Percentiles rank a stretch among this genome's conserved stretches.
Conservation (phyloP, 202 grass and related monocot genomes). For the Tripidium arundinaceum region DNA sequence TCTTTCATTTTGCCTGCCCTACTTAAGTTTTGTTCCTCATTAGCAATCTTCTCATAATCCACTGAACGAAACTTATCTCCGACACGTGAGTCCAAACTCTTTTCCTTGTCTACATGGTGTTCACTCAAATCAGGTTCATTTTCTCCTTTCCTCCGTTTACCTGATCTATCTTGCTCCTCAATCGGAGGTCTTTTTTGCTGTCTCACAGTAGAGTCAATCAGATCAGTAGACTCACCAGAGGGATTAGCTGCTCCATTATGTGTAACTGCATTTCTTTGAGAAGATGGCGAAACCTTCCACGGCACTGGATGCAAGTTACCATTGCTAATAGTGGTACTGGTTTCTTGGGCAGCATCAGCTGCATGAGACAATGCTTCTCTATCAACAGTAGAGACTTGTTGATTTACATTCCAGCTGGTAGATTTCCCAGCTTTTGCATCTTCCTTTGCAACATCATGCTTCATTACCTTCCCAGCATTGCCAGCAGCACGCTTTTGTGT, state of each 20-base stretch:
- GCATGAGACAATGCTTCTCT: conserved; percentile 47
- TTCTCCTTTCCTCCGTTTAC: conserved; percentile 82
- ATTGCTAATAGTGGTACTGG: conserved; percentile 29
- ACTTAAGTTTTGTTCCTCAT: conserved; percentile 52
- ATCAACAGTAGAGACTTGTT: conserved; percentile 44
- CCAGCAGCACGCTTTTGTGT: conserved; percentile 59
- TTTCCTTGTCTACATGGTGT: conserved; percentile 50
- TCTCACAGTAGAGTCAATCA: conserved; percentile 41
- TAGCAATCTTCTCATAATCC: conserved; percentile 60
- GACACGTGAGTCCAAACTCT: conserved; percentile 31
- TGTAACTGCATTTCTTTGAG: conserved; percentile 43
- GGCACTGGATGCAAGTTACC: conserved; percentile 36
- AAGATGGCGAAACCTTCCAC: conserved; percentile 40
- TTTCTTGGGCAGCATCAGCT: conserved; percentile 42
- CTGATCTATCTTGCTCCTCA: conserved; percentile 73
- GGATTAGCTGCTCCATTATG: conserved; percentile 42
- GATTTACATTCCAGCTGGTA: conserved; percentile 45
- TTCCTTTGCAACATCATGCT: conserved; percentile 62
- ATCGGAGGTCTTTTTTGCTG: conserved; percentile 59
- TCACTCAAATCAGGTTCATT: conserved; percentile 50
- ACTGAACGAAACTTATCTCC: conserved; percentile 46
- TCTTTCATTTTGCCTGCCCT: conserved; percentile 54
- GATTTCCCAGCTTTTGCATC: conserved; percentile 69
- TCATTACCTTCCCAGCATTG: conserved; percentile 60
- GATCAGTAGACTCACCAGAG: conserved; percentile 37